Evolutionary conservation across 1,284 basidiomycete genomes (phyloP), one percentile per base, ranked within the genome.

Genomic region (Naganishia sp.): DNA sequence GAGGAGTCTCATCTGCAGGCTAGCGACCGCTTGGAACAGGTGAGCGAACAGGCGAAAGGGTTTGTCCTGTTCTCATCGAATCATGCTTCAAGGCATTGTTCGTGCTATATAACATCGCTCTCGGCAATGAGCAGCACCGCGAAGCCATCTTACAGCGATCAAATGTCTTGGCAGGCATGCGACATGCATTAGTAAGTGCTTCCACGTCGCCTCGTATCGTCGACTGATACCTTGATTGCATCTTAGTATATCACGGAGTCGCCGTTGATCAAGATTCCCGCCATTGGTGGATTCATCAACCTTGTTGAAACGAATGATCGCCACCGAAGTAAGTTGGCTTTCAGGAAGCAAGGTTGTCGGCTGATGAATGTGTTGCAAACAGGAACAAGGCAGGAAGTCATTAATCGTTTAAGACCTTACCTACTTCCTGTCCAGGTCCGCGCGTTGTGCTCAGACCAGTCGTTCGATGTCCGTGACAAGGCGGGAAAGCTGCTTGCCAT

Each of bases 121-220:
- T 79, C 25, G 79, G 79, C 0, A 75, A 72, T 55, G 77, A 78
- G 50, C 65, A 66, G 43, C 66, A 75, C 16, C 70, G 79, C 10
- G 57, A 66, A 9, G 66, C 68, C 3, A 70, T 80, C 10, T 70
- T 73, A 2, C 61, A 63, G 18, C 70, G 73, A 36, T 68, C 74
- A 0, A 73, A 70, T 39, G 67, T 79, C 9, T 56, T 78, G 21
- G 74, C 77, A 53, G 71, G 73, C 9, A 63, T 67, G 59, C 56
- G 43, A 21, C 55, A 67, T 5, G 70, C 73, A 9, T 33, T 78
- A 44, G 76, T 78, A 52, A 66, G 75, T 71, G 16, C 11, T 39
- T 39, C 36, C 7, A 39, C 13, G 3, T 33, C 9, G 21, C n/a
- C 18, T 21, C 43, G 16, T 44, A 13, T 31, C 6, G 2, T 28